Conservation (phyloP, 805 yeast genomes). For the Torulaspora indica region DNA sequence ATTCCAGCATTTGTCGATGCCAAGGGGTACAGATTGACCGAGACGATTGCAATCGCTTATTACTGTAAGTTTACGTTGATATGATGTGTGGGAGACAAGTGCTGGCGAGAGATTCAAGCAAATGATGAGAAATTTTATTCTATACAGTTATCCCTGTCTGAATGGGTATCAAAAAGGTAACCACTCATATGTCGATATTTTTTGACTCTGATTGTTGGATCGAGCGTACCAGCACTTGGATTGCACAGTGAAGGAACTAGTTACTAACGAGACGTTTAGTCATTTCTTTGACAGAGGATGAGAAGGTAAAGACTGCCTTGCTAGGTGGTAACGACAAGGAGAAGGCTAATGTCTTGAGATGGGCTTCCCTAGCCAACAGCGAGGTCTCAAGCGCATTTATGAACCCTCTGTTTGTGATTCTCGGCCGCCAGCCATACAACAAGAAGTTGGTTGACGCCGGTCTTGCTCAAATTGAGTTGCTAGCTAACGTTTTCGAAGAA, state of each 20-base stretch:
- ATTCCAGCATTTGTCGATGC: constrained; percentile 70
- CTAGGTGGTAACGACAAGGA: constrained; percentile 64
- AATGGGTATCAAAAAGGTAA: constrained; percentile 33
- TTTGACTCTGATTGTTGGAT: constrained; percentile 25
- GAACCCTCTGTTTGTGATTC: constrained; percentile 49
- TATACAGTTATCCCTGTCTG: constrained; percentile 41
- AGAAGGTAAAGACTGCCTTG: constrained; percentile 38
- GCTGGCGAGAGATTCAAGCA: not conserved
- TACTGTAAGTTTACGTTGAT: constrained; percentile 37
- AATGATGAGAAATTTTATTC: constrained; percentile 35
- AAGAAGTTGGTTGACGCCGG: constrained; percentile 58
- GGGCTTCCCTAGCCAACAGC: constrained; percentile 71
- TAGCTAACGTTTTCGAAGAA: constrained; percentile 46
- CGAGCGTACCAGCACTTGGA: not conserved
- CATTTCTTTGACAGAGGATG: constrained; percentile 35
- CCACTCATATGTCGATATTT: constrained; percentile 34
- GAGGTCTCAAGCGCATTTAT: constrained; percentile 52
- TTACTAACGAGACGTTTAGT: constrained; percentile 26
- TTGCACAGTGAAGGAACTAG: not conserved
- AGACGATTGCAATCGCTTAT: constrained; percentile 57
- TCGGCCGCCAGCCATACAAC: constrained; percentile 71
- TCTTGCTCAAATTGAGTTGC: constrained; percentile 37
- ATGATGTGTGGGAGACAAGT: not conserved
- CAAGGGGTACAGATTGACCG: constrained; percentile 68
- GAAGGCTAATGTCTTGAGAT: constrained; percentile 58